phyloP scores from a whole-genome alignment of 108 stramenopile species.

The Aurantiochytrium sp. region DNA sequence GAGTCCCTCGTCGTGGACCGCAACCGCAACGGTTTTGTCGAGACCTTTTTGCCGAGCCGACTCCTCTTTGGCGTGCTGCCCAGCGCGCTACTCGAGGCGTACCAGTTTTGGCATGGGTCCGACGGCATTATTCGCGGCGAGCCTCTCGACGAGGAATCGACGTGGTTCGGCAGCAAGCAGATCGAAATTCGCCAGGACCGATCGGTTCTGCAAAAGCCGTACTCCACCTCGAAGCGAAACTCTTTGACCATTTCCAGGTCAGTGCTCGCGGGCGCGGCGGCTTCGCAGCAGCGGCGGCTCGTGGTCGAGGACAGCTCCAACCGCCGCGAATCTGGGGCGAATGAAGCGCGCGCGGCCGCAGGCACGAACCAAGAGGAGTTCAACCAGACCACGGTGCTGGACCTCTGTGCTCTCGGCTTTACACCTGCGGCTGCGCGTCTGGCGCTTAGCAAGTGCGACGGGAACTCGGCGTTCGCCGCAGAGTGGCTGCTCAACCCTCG shows the following conservation, averaged over 20 bases:
- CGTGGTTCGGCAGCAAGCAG: constrained; percentile 6
- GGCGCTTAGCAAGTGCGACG: background rate
- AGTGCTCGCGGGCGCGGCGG: background rate
- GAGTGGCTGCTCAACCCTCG: background rate
- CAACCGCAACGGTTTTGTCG: constrained; percentile 38
- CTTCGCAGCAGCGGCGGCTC: constrained; percentile 10
- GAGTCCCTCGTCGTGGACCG: constrained; percentile 38
- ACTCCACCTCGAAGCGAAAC: background rate
- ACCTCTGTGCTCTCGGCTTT: background rate
- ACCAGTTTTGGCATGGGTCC: constrained; percentile 53
- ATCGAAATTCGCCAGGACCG: background rate
- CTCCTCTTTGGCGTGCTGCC: constrained; percentile 49
- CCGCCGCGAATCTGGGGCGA: background rate
- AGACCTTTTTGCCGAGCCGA: constrained; percentile 44
- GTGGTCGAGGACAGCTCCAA: background rate
- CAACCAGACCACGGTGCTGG: background rate
- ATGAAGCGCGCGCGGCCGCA: background rate
- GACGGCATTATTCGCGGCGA: background rate
- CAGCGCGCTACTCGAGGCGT: constrained; percentile 46
- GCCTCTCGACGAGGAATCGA: constrained; percentile 20
- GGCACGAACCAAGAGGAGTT: background rate
- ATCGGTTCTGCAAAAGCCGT: background rate
- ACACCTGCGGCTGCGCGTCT: constrained; percentile 3
- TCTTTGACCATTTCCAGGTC: background rate
- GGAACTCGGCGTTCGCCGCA: constrained; percentile 1